Percentiles rank a stretch among this genome's conserved stretches.
Conservation (phyloP, 2,329 filamentous ascomycete genomes). For the Rutstroemia sp. region DNA sequence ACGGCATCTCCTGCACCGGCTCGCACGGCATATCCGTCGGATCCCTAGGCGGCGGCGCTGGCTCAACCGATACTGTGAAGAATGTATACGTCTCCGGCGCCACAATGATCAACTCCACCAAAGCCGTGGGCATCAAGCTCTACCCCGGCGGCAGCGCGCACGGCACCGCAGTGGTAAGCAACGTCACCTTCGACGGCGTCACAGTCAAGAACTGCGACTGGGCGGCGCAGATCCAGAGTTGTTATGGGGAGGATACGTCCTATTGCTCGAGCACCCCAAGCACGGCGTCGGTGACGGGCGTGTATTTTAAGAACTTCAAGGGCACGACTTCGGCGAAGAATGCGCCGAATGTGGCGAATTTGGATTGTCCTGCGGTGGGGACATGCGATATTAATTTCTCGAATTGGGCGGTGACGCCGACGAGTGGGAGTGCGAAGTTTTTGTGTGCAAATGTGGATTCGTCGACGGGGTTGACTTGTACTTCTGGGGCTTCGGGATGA, state of each 20-base stretch:
- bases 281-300: constrained; percentile 29
- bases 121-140: constrained; percentile 40
- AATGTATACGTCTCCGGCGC: constrained; percentile 36
- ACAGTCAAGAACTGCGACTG: constrained; percentile 34
- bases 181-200: constrained; percentile 36
- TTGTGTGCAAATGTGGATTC: constrained; percentile 31
- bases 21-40: constrained; percentile 42
- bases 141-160: constrained; percentile 34
- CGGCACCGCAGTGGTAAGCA: constrained; percentile 33
- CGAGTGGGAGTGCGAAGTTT: constrained; percentile 29
- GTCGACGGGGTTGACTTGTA: constrained; percentile 29
- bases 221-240: constrained; percentile 39
- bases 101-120: constrained; percentile 35
- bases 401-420: constrained; percentile 30
- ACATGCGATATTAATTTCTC: constrained; percentile 33
- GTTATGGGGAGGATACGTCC: constrained; percentile 31
- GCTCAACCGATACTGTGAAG: constrained; percentile 32
- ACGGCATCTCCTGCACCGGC: constrained; percentile 37
- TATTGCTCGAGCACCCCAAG: constrained; percentile 33
- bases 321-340: constrained; percentile 34
- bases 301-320: constrained; percentile 32
- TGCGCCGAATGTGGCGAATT: constrained; percentile 30
- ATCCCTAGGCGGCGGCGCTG: constrained; percentile 33
- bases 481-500: constrained; percentile 30
- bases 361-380: constrained; percentile 33